These are phyloP conservation scores for Collybia nuda DNA, from an alignment of 768 basidiomycete species.

Conservation along the genomic window DNA sequence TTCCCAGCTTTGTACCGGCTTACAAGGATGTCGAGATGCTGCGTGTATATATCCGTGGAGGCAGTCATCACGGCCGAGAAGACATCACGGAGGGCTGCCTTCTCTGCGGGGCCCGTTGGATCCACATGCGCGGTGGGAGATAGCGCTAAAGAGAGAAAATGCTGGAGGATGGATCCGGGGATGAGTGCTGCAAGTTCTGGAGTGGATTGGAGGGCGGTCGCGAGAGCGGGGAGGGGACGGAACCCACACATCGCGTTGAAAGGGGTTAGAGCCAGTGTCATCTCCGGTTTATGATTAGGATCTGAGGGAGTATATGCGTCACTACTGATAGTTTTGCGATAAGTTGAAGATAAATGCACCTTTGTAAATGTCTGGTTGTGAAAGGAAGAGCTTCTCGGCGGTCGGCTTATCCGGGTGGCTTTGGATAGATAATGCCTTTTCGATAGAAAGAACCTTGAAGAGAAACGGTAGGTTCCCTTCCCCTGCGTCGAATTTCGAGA, in stretches of 20 bases:
- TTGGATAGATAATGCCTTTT: conserved; percentile 89
- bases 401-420: conserved; percentile 88
- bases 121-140: conserved; percentile 26
- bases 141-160: conserved; percentile 48
- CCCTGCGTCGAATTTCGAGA: conserved; percentile 51
- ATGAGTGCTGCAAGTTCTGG: conserved; percentile 81
- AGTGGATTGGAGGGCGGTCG: conserved; percentile 59
- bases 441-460: conserved; percentile 89
- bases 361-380: conserved; percentile 86
- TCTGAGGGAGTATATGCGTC: conserved; percentile 43
- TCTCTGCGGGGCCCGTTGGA: conserved; percentile 46
- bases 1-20: conserved; percentile 55
- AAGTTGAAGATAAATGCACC: conserved; percentile 43
- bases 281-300: conserved; percentile 97
- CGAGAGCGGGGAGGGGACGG: conserved; percentile 75
- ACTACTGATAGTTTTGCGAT: conserved; percentile 1
- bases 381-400: conserved; percentile 65
- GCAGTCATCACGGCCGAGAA: conserved; percentile 88
- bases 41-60: conserved; percentile 46
- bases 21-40: conserved; percentile 58
- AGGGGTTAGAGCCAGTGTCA: conserved; percentile 94
- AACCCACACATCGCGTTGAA: conserved; percentile 95
- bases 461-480: conserved; percentile 83
- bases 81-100: conserved; percentile 66
- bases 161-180: conserved; percentile 47